Conservation (phyloP, 345 rosid genomes). For the Lumnitzera littorea region DNA sequence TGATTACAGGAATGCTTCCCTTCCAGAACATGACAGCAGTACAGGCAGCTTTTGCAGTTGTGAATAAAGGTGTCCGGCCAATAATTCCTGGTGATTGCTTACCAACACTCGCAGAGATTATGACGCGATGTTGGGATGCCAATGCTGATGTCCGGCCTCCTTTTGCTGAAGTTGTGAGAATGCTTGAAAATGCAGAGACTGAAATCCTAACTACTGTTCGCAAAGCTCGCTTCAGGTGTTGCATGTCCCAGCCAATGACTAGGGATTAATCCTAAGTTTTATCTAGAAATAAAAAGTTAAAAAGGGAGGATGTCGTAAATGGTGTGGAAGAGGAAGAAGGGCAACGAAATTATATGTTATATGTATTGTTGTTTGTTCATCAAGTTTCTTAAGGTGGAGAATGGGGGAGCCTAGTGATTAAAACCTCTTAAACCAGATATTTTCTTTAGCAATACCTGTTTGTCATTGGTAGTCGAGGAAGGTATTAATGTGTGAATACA, state of each 20-base stretch:
- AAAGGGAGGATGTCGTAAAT: neutral
- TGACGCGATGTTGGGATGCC: slow-evolving; percentile 36
- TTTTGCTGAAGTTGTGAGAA: slow-evolving; percentile 24
- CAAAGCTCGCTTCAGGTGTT: slow-evolving; percentile 44
- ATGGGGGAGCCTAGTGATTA: too few relatives aligned
- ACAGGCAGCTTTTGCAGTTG: slow-evolving; percentile 43
- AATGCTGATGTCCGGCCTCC: slow-evolving; percentile 35
- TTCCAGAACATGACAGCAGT: slow-evolving; percentile 41
- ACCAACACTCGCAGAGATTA: slow-evolving; percentile 28
- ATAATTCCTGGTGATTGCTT: slow-evolving; percentile 26
- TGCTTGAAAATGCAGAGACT: slow-evolving; percentile 30
- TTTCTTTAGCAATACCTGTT: too few relatives aligned
- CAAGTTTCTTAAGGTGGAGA: too few relatives aligned
- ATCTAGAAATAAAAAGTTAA: slow-evolving; percentile 1
- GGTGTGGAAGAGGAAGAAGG: neutral
- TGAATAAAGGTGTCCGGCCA: slow-evolving; percentile 33
- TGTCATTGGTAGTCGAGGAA: too few relatives aligned
- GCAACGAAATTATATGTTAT: too few relatives aligned
- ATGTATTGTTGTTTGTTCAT: too few relatives aligned
- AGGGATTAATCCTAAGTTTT: slow-evolving; percentile 12
- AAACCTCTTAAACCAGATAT: too few relatives aligned
- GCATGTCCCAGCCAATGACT: slow-evolving; percentile 35
- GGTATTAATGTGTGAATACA: too few relatives aligned
- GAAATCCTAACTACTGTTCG: slow-evolving; percentile 33
- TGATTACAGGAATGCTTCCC: slow-evolving; percentile 31